Base-by-base conservation (phyloP, 2,329 filamentous ascomycete genomes). In the Zasmidium angulare region DNA sequence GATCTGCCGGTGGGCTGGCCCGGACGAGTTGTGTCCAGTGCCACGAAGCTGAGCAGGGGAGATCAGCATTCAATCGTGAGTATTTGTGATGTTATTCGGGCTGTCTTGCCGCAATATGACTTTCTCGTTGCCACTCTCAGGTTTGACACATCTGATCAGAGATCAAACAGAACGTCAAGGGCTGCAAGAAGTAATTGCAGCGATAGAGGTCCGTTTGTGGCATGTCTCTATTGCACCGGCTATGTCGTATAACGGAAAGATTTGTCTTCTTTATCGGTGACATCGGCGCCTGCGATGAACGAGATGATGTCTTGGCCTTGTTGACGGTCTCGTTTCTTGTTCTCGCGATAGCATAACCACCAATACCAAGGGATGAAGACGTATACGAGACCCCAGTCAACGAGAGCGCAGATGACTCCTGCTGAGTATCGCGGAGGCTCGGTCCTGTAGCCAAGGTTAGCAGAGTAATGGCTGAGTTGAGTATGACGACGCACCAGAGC, bases 391-490 rank as follows among this genome's bases (percentile, higher is more conserved):
- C 70, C 71, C 78, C 78, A 81, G 6, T 74, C 77, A 2, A 79
- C 77, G 26, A 82, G 69, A 1, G 71, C 74, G 1, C 78, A 77
- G 17, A 82, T 76, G 9, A 81, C 75, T 19, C 81, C 80, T n/a
- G 75, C 72, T 9, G 75, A 74, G 62, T 81, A 82, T 12, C 77
- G 69, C 11, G 79, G 77, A 50, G 69, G 71, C 22, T 75, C 64
- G 1, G 76, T 78, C 80, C 80, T 82, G 1, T 81, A 71, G 83
- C 79, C 23, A 82, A 77, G 68, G 82, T 82, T 66, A 81, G 82
- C 67, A 81, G 74, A 53, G 77, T 81, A 43, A 4, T 17, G 6
- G 14, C 4, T 10, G 36, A 19, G 36, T 43, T 21, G 20, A 14
- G 10, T 54, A 3, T 46, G 23, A 53, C n/a, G 24, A 54, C 24